Evolutionary conservation across 179 eudicot genomes (phyloP).

Genomic region (Drosera spatulata): DNA sequence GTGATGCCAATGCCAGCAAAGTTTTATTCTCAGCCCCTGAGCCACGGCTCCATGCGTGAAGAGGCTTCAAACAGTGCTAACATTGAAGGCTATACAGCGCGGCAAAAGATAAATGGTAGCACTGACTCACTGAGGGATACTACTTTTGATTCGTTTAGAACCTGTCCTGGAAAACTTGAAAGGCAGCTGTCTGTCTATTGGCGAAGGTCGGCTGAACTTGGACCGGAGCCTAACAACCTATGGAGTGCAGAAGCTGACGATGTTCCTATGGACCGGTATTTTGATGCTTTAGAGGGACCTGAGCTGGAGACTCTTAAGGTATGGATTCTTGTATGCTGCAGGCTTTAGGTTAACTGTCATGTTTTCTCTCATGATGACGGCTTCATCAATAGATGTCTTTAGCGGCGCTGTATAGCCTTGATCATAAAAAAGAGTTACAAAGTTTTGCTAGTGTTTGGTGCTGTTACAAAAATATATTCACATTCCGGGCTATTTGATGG

Average conservation of each 20-base stretch:
- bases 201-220: conserved; percentile 37
- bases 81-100: conserved; percentile 7
- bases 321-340: conserved; percentile 9
- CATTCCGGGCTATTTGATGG: no score
- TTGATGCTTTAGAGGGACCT: conserved; percentile 85
- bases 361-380: neutral
- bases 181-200: conserved; percentile 47
- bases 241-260: conserved; percentile 20
- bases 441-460: no score
- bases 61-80: conserved; percentile 13
- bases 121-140: conserved; percentile 35
- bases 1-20: conserved; percentile 13
- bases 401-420: no score
- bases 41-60: conserved; percentile 20
- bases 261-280: conserved; percentile 68
- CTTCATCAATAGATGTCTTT: no score
- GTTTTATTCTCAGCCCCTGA: conserved; percentile 60
- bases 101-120: conserved; percentile 20
- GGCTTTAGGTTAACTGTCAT: neutral
- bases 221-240: conserved; percentile 11
- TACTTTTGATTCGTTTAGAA: conserved; percentile 62
- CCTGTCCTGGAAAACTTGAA: conserved; percentile 80
- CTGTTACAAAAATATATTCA: no score
- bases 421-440: no score
- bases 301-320: conserved; percentile 81